Percentiles rank a stretch among this genome's conserved stretches.
These are phyloP conservation scores for Lactifluus subvellereus DNA, from an alignment of 768 basidiomycete species.

Conservation along the genomic window DNA sequence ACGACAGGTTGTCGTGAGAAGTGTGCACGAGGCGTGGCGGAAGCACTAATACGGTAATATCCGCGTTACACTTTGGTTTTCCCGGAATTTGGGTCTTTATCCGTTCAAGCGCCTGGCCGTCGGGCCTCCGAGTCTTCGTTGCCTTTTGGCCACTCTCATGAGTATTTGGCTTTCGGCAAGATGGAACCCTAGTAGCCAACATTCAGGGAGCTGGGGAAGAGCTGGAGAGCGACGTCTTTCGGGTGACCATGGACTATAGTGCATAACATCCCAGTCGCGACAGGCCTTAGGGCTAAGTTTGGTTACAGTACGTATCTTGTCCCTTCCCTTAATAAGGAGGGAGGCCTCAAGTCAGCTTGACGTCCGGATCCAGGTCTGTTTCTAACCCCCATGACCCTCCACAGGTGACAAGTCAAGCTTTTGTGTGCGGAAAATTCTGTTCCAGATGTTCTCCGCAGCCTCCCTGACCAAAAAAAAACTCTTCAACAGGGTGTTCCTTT, in stretches of 20 bases:
- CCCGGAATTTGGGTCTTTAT: not conserved
- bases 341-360: not conserved
- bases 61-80: too few species aligned
- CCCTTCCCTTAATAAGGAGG: not conserved
- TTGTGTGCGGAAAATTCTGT: not conserved
- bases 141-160: not conserved
- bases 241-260: not conserved
- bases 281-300: not conserved
- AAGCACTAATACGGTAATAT: too few species aligned
- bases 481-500: not conserved
- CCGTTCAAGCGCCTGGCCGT: not conserved
- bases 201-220: not conserved
- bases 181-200: not conserved
- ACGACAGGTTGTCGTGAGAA: not conserved
- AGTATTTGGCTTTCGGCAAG: not conserved
- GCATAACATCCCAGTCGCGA: not conserved
- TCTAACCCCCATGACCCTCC: conserved; percentile 3
- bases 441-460: not conserved
- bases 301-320: not conserved
- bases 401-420: not conserved
- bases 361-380: not conserved
- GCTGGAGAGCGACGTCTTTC: not conserved
- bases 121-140: too few species aligned
- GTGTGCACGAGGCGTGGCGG: too few species aligned
- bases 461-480: not conserved